phyloP scores from a whole-genome alignment of 164 flowering plant species.

The Magnolia sinica region DNA sequence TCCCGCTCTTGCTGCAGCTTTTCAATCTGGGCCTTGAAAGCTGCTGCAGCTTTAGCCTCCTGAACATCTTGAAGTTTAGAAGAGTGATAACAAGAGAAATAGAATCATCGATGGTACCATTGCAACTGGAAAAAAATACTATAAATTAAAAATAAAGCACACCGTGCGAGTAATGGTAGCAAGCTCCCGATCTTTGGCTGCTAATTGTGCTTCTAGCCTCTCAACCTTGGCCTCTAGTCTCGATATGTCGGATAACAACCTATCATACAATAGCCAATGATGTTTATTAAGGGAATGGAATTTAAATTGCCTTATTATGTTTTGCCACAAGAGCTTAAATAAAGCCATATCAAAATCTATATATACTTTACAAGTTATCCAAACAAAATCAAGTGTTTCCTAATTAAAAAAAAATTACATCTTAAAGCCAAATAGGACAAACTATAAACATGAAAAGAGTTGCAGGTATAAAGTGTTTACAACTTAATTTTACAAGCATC shows the following conservation, averaged over 20 bases:
- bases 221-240: constrained; percentile 95
- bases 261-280: constrained; percentile 20
- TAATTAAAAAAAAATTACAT: too few relatives aligned
- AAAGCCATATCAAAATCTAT: neutral
- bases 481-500: too few relatives aligned
- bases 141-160: constrained; percentile 3
- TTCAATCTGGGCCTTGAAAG: constrained; percentile 84
- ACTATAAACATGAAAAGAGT: too few relatives aligned
- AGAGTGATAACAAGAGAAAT: constrained; percentile 2
- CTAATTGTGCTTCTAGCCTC: constrained; percentile 82
- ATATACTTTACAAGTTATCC: too few relatives aligned
- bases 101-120: neutral
- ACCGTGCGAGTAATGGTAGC: constrained; percentile 92
- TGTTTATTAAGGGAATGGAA: constrained; percentile 1
- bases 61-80: constrained; percentile 21
- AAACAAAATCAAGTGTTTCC: too few relatives aligned
- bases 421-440: too few relatives aligned
- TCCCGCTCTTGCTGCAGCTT: constrained; percentile 95
- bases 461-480: too few relatives aligned
- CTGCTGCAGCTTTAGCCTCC: constrained; percentile 93
- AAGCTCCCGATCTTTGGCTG: constrained; percentile 88
- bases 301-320: neutral
- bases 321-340: neutral
- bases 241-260: constrained; percentile 82
- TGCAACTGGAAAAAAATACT: neutral